Percentiles rank a stretch among this genome's conserved stretches.
phyloP scores from a whole-genome alignment of 768 basidiomycete species.

The Myochromella boudieri region DNA sequence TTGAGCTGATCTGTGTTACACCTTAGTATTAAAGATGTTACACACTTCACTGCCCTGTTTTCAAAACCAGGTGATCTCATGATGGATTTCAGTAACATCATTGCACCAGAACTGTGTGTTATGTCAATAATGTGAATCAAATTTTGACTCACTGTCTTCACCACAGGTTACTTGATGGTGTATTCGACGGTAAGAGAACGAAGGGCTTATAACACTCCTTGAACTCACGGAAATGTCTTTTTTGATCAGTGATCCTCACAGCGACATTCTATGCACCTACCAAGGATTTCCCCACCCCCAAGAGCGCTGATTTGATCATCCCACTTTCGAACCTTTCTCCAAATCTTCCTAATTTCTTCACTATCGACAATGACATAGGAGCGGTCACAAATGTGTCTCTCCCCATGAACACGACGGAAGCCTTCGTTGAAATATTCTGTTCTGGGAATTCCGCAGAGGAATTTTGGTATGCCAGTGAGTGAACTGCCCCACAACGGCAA shows the following conservation, averaged over 20 bases:
- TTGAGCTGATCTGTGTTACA: not conserved
- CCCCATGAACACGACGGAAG: constrained; percentile 50
- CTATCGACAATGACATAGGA: constrained; percentile 23
- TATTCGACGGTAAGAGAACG: constrained; percentile 22
- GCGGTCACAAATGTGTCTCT: constrained; percentile 44
- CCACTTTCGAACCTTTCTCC: constrained; percentile 54
- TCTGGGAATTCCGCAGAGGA: constrained; percentile 64
- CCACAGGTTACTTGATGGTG: constrained; percentile 26
- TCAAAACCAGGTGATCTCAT: constrained; percentile 53
- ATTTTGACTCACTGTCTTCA: not conserved
- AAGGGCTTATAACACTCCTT: not conserved
- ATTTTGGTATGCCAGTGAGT: constrained; percentile 53
- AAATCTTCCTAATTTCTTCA: constrained; percentile 41
- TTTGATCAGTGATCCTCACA: constrained; percentile 42
- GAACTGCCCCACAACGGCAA: too few species aligned
- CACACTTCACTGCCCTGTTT: constrained; percentile 58
- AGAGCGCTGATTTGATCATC: constrained; percentile 52
- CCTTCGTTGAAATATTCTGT: constrained; percentile 59
- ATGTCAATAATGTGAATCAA: constrained; percentile 5
- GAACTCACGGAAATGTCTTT: not conserved
- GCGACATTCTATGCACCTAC: constrained; percentile 62
- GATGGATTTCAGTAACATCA: constrained; percentile 58
- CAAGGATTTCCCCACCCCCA: constrained; percentile 39
- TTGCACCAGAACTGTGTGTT: constrained; percentile 41
- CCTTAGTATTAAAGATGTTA: constrained; percentile 56